Percentiles rank a stretch among this genome's conserved stretches.
These are phyloP conservation scores for Geotrichum reessii DNA, from an alignment of 1,139 yeast species.

Conservation along the genomic window DNA sequence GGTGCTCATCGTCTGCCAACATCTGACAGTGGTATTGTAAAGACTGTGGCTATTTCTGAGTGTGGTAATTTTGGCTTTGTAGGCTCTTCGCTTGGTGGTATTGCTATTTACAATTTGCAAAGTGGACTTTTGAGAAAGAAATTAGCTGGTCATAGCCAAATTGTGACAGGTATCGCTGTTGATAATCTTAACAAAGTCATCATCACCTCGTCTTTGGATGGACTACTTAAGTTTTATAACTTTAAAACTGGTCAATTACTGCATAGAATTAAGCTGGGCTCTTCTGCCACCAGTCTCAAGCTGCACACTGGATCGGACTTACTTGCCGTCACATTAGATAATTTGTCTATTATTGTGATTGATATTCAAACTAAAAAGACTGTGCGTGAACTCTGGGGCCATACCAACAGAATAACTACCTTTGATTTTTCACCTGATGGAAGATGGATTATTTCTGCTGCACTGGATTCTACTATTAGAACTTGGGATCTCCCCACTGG, in stretches of 20 bases:
- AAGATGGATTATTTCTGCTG: constrained; percentile 84
- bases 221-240: constrained; percentile 80
- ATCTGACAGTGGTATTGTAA: constrained; percentile 75
- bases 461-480: constrained; percentile 81
- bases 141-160: constrained; percentile 57
- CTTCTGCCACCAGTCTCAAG: constrained; percentile 72
- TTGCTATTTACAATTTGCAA: constrained; percentile 84
- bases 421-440: constrained; percentile 94
- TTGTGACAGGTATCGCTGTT: constrained; percentile 83
- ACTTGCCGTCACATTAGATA: constrained; percentile 81
- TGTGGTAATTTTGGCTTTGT: constrained; percentile 95
- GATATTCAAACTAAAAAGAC: constrained; percentile 77
- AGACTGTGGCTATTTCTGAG: constrained; percentile 71
- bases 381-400: constrained; percentile 88
- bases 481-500: constrained; percentile 99
- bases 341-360: constrained; percentile 73
- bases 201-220: constrained; percentile 87
- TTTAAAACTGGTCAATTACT: constrained; percentile 60
- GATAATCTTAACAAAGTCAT: constrained; percentile 86
- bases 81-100: constrained; percentile 88
- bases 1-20: constrained; percentile 70
- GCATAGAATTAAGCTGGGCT: constrained; percentile 62
- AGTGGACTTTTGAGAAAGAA: constrained; percentile 73
- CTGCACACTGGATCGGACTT: constrained; percentile 80
- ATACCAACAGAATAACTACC: constrained; percentile 79